Evolutionary conservation across 768 basidiomycete species (phyloP).

Genomic region (Lactarius sanguifluus): DNA sequence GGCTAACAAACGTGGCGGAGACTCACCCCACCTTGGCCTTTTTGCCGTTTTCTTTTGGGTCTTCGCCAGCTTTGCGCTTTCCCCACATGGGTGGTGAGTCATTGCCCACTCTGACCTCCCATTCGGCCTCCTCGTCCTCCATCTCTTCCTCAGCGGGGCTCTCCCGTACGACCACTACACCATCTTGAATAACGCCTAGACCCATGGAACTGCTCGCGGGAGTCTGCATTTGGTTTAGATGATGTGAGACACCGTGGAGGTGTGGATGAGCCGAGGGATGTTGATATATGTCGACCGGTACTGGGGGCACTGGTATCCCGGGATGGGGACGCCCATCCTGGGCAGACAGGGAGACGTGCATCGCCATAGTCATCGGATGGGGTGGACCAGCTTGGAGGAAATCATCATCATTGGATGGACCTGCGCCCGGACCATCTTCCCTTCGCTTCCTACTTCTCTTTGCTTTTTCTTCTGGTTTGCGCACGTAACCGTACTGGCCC

Average conservation of each 20-base stretch:
- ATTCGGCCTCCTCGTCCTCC: constrained; percentile 63
- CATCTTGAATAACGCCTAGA: constrained; percentile 8
- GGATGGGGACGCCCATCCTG: constrained; percentile 25
- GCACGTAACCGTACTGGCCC: constrained; percentile 81
- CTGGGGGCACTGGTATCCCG: constrained; percentile 16
- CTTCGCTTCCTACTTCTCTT: constrained; percentile 40
- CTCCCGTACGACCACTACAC: constrained; percentile 38
- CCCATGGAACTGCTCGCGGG: constrained; percentile 34
- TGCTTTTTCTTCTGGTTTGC: constrained; percentile 67
- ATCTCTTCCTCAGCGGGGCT: constrained; percentile 65
- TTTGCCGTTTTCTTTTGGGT: constrained; percentile 42
- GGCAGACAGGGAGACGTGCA: constrained; percentile 23
- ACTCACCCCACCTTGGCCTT: constrained; percentile 45
- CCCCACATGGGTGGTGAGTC: constrained; percentile 68
- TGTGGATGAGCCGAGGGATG: constrained; percentile 21
- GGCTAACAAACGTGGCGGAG: not conserved
- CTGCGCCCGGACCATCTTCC: constrained; percentile 15
- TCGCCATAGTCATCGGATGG: constrained; percentile 25
- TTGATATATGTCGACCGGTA: constrained; percentile 25
- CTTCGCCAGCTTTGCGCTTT: constrained; percentile 51
- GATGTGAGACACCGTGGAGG: constrained; percentile 20
- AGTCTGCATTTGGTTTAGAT: constrained; percentile 18
- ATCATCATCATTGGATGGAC: constrained; percentile 28
- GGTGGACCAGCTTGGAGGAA: constrained; percentile 26
- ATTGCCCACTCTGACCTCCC: constrained; percentile 64